phyloP scores from a whole-genome alignment of 371 early-diverging fungal species.

The Lichtheimia hyalospora region DNA sequence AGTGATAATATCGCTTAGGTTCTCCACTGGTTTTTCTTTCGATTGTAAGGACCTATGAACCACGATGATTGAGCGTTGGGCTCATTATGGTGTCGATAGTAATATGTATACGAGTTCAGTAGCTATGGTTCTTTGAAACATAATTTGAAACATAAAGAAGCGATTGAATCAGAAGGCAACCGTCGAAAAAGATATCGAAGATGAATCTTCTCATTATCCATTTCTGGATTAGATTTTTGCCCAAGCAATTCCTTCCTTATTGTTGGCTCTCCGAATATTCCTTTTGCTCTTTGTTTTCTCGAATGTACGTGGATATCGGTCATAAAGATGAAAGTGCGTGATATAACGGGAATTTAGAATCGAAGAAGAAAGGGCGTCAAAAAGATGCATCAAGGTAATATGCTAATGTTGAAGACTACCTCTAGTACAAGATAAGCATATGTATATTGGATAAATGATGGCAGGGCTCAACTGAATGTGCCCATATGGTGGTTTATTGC shows the following conservation, averaged over 20 bases:
- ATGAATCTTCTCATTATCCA: neutral
- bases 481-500: neutral
- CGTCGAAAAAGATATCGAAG: neutral
- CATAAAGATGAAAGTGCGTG: too few relatives aligned
- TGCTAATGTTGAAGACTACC: neutral
- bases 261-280: neutral
- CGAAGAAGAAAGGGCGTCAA: neutral
- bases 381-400: neutral
- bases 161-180: neutral
- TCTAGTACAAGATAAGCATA: neutral
- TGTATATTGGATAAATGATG: neutral
- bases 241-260: neutral
- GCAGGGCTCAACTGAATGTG: neutral
- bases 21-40: too few relatives aligned
- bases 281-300: neutral
- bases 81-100: too few relatives aligned
- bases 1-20: too few relatives aligned
- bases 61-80: too few relatives aligned
- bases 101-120: too few relatives aligned
- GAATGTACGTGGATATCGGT: too few relatives aligned
- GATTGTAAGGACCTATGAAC: too few relatives aligned
- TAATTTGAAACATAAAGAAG: neutral
- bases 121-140: neutral
- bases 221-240: slow-evolving; percentile 1
- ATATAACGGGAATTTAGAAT: neutral